phyloP scores from a whole-genome alignment of 495 filamentous ascomycete species.

The Hypoxylon cercidicola region DNA sequence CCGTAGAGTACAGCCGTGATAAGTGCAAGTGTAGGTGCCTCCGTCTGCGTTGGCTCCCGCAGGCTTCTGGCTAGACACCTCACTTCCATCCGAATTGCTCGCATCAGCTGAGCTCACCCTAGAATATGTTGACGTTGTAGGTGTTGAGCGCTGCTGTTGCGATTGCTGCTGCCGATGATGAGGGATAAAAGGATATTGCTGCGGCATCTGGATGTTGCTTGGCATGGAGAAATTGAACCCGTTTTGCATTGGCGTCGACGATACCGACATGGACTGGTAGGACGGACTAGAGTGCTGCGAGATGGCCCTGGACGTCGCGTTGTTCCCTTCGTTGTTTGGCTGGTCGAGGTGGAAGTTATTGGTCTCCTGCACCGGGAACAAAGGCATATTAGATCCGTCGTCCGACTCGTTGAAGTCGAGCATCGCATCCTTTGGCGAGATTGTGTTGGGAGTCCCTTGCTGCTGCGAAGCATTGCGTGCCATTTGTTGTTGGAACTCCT shows the following conservation, averaged over 20 bases:
- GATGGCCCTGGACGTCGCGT: slow-evolving; percentile 15
- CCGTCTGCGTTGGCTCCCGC: slow-evolving; percentile 73
- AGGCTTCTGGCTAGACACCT: slow-evolving; percentile 59
- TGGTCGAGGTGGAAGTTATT: slow-evolving; percentile 45
- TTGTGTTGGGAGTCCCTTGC: slow-evolving; percentile 76
- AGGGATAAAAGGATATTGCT: slow-evolving; percentile 67
- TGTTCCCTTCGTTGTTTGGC: slow-evolving; percentile 41
- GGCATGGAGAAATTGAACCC: slow-evolving; percentile 56
- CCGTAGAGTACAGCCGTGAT: slow-evolving; percentile 86
- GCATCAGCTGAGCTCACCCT: slow-evolving; percentile 56
- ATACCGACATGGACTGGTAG: slow-evolving; percentile 59
- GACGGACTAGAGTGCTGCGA: slow-evolving; percentile 48
- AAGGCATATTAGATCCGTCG: slow-evolving; percentile 71
- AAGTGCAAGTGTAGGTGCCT: slow-evolving; percentile 95
- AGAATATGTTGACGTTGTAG: slow-evolving; percentile 47
- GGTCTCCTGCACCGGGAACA: slow-evolving; percentile 68
- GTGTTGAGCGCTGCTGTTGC: slow-evolving; percentile 56
- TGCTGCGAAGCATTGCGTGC: slow-evolving; percentile 54
- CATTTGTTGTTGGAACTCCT: slow-evolving; percentile 63
- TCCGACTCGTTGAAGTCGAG: slow-evolving; percentile 83
- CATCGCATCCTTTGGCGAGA: slow-evolving; percentile 94
- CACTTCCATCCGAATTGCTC: slow-evolving; percentile 28
- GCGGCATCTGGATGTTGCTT: slow-evolving; percentile 58
- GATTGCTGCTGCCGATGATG: slow-evolving; percentile 54
- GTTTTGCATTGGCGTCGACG: slow-evolving; percentile 53